Evolutionary conservation across 139 green algal species (phyloP).

Genomic region (Nannochloris sp.): DNA sequence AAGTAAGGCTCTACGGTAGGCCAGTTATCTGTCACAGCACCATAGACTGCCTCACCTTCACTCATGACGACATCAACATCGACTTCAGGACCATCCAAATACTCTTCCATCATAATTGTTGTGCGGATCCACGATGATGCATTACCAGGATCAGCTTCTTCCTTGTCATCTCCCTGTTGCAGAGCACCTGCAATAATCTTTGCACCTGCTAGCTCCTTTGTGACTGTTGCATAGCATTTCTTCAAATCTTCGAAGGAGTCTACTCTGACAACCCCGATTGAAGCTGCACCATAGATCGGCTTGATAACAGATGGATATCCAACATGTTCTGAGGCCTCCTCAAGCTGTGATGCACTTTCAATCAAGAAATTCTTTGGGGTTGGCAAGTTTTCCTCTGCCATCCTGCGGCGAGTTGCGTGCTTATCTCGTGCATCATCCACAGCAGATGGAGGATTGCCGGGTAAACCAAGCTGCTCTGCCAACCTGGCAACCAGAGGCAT

Average conservation of each 20-base stretch:
- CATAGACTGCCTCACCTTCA: constrained; percentile 66
- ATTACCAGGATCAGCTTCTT: constrained; percentile 34
- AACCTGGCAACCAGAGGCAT: constrained; percentile 71
- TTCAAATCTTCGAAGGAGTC: constrained; percentile 53
- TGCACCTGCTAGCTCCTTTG: constrained; percentile 30
- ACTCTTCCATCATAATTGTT: constrained; percentile 84
- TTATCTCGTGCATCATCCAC: constrained; percentile 84
- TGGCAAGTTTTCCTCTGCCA: constrained; percentile 62
- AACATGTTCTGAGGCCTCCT: constrained; percentile 38
- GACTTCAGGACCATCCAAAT: constrained; percentile 76
- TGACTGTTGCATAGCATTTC: constrained; percentile 17
- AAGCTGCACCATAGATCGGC: constrained; percentile 76
- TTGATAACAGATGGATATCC: constrained; percentile 85
- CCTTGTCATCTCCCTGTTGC: constrained; percentile 40
- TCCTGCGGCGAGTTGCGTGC: constrained; percentile 39
- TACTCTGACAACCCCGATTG: constrained; percentile 77
- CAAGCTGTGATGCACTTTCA: constrained; percentile 32
- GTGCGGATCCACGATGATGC: constrained; percentile 56
- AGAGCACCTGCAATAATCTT: constrained; percentile 64
- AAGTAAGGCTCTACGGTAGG: constrained; percentile 87
- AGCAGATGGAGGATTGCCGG: constrained; percentile 36
- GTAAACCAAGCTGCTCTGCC: constrained; percentile 68
- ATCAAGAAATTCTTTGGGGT: constrained; percentile 60
- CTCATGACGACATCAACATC: constrained; percentile 79
- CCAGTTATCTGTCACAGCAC: constrained; percentile 75